Conservation (phyloP, 1,284 basidiomycete genomes). For the Schizophyllum amplum region DNA sequence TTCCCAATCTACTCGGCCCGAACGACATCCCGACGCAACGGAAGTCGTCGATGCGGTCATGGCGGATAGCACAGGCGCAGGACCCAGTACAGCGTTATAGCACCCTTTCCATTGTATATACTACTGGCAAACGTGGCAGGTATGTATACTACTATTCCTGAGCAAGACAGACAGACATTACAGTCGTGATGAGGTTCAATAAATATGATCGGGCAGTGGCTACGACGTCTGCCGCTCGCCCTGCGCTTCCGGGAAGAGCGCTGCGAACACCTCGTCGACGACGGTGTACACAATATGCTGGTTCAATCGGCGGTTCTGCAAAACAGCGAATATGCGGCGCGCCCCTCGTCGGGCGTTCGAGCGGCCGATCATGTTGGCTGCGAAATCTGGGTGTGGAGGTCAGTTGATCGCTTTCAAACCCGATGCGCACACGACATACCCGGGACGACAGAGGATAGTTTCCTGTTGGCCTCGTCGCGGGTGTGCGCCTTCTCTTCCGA, state of each 20-base stretch:
- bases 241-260: slow-evolving; percentile 50
- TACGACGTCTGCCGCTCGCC: not conserved
- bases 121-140: too few relatives aligned
- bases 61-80: too few relatives aligned
- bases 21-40: too few relatives aligned
- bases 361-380: slow-evolving; percentile 93
- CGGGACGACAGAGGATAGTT: slow-evolving; percentile 84
- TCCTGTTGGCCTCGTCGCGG: slow-evolving; percentile 79
- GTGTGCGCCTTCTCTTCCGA: slow-evolving; percentile 74
- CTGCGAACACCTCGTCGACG: slow-evolving; percentile 75
- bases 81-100: too few relatives aligned
- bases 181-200: too few relatives aligned
- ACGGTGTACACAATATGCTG: slow-evolving; percentile 86
- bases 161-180: too few relatives aligned
- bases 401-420: not conserved
- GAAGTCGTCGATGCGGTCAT: too few relatives aligned
- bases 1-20: too few relatives aligned
- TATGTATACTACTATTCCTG: too few relatives aligned
- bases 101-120: too few relatives aligned
- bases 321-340: slow-evolving; percentile 81
- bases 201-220: too few relatives aligned
- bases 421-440: slow-evolving; percentile 35
- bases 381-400: slow-evolving; percentile 55
- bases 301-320: slow-evolving; percentile 89
- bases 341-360: slow-evolving; percentile 90